A percentile compares a stretch with the other conserved stretches of the same genome.
phyloP scores from a whole-genome alignment of 768 basidiomycete species.

The Tricholoma terreum region DNA sequence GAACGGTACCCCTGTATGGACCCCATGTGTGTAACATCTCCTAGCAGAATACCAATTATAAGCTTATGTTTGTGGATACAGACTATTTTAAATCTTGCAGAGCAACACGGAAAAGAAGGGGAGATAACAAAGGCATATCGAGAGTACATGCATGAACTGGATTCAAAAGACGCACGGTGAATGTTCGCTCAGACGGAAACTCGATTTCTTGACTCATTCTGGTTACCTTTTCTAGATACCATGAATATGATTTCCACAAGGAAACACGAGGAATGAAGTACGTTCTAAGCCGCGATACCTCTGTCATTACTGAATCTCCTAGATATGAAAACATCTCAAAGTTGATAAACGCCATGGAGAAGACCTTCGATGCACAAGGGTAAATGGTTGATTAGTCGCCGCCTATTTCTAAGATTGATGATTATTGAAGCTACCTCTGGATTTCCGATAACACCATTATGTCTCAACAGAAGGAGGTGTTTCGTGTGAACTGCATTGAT shows the following conservation, averaged over 20 bases:
- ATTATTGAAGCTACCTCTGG: conserved; percentile 68
- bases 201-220: background rate
- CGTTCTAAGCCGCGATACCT: conserved; percentile 17
- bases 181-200: background rate
- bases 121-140: conserved; percentile 75
- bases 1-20: conserved; percentile 66
- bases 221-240: conserved; percentile 47
- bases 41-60: background rate
- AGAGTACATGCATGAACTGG: conserved; percentile 59
- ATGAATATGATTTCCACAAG: conserved; percentile 88
- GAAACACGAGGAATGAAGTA: conserved; percentile 96
- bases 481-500: conserved; percentile 93
- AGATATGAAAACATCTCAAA: conserved; percentile 91
- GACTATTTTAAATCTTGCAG: conserved; percentile 88
- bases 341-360: conserved; percentile 66
- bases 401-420: background rate
- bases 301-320: conserved; percentile 3
- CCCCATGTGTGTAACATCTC: conserved; percentile 52
- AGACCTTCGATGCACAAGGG: conserved; percentile 80
- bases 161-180: conserved; percentile 55
- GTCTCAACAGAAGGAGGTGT: conserved; percentile 82
- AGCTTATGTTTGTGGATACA: conserved; percentile 26
- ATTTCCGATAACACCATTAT: conserved; percentile 65
- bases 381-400: conserved; percentile 22
- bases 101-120: conserved; percentile 86